Conservation (phyloP, 1,284 basidiomycete genomes). For the Tylopilus orsonianus region DNA sequence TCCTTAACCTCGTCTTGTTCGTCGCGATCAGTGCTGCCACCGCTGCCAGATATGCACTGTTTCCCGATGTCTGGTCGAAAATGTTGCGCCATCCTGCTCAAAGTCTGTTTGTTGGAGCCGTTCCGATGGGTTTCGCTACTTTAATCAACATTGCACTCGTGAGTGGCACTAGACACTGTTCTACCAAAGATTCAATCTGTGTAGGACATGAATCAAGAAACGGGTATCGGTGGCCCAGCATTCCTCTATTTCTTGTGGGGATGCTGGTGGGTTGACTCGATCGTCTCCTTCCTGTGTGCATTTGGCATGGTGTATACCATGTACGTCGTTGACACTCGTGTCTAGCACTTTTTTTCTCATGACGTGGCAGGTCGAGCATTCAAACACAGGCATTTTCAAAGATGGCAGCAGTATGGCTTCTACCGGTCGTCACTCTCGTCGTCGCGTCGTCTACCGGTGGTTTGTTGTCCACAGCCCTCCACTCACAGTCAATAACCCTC, state of each 20-base stretch:
- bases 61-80: slow-evolving; percentile 44
- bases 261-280: slow-evolving; percentile 62
- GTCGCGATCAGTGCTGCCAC: slow-evolving; percentile 43
- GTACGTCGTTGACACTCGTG: slow-evolving; percentile 32
- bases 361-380: slow-evolving; percentile 44
- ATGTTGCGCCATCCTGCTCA: slow-evolving; percentile 54
- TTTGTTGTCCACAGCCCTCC: slow-evolving; percentile 47
- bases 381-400: slow-evolving; percentile 49
- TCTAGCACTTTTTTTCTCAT: background rate
- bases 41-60: slow-evolving; percentile 47
- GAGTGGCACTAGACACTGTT: slow-evolving; percentile 34
- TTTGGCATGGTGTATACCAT: slow-evolving; percentile 59
- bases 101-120: slow-evolving; percentile 58
- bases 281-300: slow-evolving; percentile 47
- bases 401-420: slow-evolving; percentile 54
- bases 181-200: background rate
- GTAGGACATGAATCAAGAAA: slow-evolving; percentile 34
- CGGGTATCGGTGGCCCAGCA: slow-evolving; percentile 41
- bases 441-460: slow-evolving; percentile 62
- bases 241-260: slow-evolving; percentile 56
- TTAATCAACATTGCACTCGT: slow-evolving; percentile 49
- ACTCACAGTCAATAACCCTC: slow-evolving; percentile 38
- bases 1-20: slow-evolving; percentile 55
- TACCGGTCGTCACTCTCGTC: slow-evolving; percentile 62
- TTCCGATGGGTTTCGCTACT: slow-evolving; percentile 62